A percentile compares a stretch with the other conserved stretches of the same genome.
Conservation (phyloP, 176 grass and related monocot genomes). For the Carex scoparia region DNA sequence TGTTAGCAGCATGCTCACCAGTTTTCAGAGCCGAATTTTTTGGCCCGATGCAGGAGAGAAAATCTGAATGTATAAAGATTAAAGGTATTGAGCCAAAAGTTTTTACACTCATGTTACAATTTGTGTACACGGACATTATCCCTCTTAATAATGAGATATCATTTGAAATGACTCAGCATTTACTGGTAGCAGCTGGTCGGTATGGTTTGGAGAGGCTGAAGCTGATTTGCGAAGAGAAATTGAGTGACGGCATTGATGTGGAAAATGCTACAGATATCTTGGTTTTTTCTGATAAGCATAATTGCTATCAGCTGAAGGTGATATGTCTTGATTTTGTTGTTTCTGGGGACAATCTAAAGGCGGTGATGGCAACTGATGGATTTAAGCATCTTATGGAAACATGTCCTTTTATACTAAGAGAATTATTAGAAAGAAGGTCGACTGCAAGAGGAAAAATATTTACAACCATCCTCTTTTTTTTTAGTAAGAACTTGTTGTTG, state of each 20-base stretch:
- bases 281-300: too few species aligned
- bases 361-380: slow-evolving; percentile 7
- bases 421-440: neutral
- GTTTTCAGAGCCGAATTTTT: neutral
- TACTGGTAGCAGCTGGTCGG: too few species aligned
- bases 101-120: slow-evolving; percentile 25
- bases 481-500: too few species aligned
- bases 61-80: neutral
- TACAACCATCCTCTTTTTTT: neutral
- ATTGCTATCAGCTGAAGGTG: slow-evolving; percentile 7
- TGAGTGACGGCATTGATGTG: neutral
- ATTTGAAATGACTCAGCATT: neutral
- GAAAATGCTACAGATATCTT: neutral
- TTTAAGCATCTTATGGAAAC: slow-evolving; percentile 19
- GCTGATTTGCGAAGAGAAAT: too few species aligned
- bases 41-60: neutral
- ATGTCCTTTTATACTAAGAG: slow-evolving; percentile 18
- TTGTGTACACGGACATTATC: slow-evolving; percentile 25
- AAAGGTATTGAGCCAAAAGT: neutral
- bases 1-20: neutral
- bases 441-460: neutral
- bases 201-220: too few species aligned
- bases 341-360: slow-evolving; percentile 4
- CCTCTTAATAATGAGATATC: neutral
- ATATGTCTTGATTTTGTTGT: slow-evolving; percentile 34